phyloP scores from a whole-genome alignment of 768 basidiomycete genomes.

The Russula abietina region DNA sequence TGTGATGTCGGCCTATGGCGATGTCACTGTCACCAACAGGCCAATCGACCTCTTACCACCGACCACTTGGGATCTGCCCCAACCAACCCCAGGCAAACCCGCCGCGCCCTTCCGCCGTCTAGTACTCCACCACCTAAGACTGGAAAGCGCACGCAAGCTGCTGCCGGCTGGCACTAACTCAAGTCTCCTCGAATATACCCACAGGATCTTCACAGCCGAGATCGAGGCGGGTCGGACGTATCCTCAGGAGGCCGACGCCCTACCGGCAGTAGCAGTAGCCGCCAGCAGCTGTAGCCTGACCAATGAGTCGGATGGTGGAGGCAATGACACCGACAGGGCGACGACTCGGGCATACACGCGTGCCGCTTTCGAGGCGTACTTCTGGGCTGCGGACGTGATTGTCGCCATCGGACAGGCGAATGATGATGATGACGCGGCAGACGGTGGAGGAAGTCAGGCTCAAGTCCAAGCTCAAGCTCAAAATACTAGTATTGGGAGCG shows the following conservation, averaged over 20 bases:
- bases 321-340: too few species aligned
- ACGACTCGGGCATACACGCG: constrained; percentile 30
- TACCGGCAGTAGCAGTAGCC: constrained; percentile 27
- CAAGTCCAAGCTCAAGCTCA: not conserved
- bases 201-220: constrained; percentile 60
- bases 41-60: constrained; percentile 36
- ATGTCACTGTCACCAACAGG: constrained; percentile 38
- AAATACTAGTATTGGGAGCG: not conserved
- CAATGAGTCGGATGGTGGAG: not conserved
- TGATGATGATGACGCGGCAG: not conserved
- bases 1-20: constrained; percentile 74
- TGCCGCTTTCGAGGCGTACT: constrained; percentile 63
- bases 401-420: constrained; percentile 47
- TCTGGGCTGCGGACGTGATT: constrained; percentile 71
- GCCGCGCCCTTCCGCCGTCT: constrained; percentile 31
- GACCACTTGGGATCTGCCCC: constrained; percentile 41
- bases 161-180: not conserved
- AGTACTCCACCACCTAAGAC: constrained; percentile 32
- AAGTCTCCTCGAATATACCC: constrained; percentile 58
- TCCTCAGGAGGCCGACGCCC: constrained; percentile 60
- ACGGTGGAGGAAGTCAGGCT: not conserved
- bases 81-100: constrained; percentile 22
- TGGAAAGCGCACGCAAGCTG: constrained; percentile 29
- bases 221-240: constrained; percentile 76
- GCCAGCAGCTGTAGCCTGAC: too few species aligned